Evolutionary conservation across 345 rosid species (phyloP).

Genomic region (Anastatica hierochuntica): DNA sequence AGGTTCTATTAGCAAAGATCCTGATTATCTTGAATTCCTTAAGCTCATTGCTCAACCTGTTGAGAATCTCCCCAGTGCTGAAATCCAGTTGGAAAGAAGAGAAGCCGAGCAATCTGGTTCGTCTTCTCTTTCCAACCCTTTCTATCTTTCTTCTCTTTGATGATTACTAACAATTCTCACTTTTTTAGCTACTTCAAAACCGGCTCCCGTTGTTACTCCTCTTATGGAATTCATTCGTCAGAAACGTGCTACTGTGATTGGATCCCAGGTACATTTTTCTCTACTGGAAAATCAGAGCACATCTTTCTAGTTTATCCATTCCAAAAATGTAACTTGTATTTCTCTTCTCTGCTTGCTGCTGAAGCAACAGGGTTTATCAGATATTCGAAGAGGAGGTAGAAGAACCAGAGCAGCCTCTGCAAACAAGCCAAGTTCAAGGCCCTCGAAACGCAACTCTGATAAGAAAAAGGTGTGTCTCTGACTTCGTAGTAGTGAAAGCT

Average conservation of each 20-base stretch:
- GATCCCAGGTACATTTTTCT: slow-evolving; percentile 37
- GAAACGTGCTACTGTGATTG: slow-evolving; percentile 53
- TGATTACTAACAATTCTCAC: background rate
- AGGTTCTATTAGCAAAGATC: slow-evolving; percentile 55
- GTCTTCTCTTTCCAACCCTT: slow-evolving; percentile 14
- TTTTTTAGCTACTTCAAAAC: slow-evolving; percentile 37
- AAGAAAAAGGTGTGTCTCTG: slow-evolving; percentile 47
- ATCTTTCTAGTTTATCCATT: background rate
- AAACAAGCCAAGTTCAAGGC: slow-evolving; percentile 31
- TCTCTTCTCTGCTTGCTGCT: slow-evolving; percentile 13
- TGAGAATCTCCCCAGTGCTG: slow-evolving; percentile 59
- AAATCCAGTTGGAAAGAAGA: slow-evolving; percentile 55
- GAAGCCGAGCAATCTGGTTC: slow-evolving; percentile 56
- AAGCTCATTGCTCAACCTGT: slow-evolving; percentile 50
- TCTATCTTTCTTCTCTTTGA: background rate
- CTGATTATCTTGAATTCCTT: slow-evolving; percentile 66
- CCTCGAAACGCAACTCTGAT: slow-evolving; percentile 36
- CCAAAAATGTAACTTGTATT: background rate
- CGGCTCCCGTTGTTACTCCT: slow-evolving; percentile 50
- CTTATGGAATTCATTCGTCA: slow-evolving; percentile 78
- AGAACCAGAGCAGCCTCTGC: slow-evolving; percentile 36
- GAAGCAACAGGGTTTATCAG: slow-evolving; percentile 31
- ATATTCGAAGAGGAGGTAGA: slow-evolving; percentile 36
- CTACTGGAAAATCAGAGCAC: background rate
- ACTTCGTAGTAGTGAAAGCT: background rate